phyloP scores from a whole-genome alignment of 2,329 filamentous ascomycete genomes.

The Aureobasidium zeae region DNA sequence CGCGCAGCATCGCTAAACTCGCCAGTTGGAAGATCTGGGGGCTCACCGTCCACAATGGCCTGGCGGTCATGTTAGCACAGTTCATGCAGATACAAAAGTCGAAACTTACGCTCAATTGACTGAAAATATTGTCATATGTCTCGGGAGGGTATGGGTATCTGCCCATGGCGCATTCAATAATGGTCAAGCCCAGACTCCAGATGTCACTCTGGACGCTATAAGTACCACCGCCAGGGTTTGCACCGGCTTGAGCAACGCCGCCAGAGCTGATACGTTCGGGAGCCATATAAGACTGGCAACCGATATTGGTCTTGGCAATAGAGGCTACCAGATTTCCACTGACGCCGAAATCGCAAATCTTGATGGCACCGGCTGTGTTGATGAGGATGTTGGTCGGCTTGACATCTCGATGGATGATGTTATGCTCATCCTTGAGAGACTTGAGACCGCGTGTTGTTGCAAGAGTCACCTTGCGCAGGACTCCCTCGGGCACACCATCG shows the following conservation, averaged over 20 bases:
- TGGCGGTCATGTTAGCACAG: constrained; percentile 35
- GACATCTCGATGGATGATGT: constrained; percentile 97
- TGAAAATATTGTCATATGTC: constrained; percentile 97
- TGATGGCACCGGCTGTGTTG: constrained; percentile 83
- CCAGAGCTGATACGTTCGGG: constrained; percentile 90
- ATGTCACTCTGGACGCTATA: constrained; percentile 98
- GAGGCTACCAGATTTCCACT: constrained; percentile 93
- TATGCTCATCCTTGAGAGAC: constrained; percentile 91
- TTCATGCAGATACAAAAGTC: background rate
- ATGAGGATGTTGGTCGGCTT: constrained; percentile 98
- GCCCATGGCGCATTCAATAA: constrained; percentile 93
- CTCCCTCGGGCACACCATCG: constrained; percentile 79
- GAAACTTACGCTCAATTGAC: constrained; percentile 78
- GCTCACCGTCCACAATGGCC: constrained; percentile 97
- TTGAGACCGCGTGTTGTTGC: constrained; percentile 87
- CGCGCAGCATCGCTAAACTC: constrained; percentile 71
- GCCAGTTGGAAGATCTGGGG: constrained; percentile 71
- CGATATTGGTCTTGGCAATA: constrained; percentile 97
- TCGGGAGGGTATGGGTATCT: constrained; percentile 94
- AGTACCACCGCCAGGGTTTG: constrained; percentile 64
- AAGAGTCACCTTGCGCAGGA: constrained; percentile 82
- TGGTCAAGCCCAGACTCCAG: constrained; percentile 87
- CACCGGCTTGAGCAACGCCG: constrained; percentile 61
- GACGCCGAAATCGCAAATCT: constrained; percentile 98
- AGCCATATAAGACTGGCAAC: constrained; percentile 98